Evolutionary conservation across 257 asterid species (phyloP).

Genomic region (Ophiorrhiza pumila): DNA sequence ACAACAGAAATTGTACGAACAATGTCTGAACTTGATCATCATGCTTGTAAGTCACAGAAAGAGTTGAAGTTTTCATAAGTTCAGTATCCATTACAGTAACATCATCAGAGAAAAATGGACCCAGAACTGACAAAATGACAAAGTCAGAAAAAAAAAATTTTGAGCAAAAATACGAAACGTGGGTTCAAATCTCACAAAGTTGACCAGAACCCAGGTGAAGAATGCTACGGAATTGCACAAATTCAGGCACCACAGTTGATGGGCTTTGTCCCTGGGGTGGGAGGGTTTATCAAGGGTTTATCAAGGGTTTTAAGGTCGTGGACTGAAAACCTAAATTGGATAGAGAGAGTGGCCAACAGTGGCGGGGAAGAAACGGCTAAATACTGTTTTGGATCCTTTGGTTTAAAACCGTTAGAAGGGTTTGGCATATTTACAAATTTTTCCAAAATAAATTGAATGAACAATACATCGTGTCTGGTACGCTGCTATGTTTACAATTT

Average conservation of each 20-base stretch:
- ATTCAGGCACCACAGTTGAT: neutral
- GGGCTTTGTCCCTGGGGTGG: neutral
- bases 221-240: neutral
- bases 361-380: neutral
- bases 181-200: neutral
- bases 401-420: too few relatives aligned
- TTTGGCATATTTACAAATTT: too few relatives aligned
- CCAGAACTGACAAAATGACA: neutral
- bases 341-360: neutral
- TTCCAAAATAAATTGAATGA: too few relatives aligned
- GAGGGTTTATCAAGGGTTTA: too few relatives aligned
- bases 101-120: too few relatives aligned
- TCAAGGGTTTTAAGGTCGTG: neutral
- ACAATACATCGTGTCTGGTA: too few relatives aligned
- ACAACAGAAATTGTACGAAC: conserved; percentile 13
- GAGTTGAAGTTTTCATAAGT: too few relatives aligned
- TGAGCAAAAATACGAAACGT: neutral
- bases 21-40: conserved; percentile 27
- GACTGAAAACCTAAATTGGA: too few relatives aligned
- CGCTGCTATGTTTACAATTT: too few relatives aligned
- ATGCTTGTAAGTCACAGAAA: conserved; percentile 21
- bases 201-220: neutral
- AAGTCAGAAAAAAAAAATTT: neutral
- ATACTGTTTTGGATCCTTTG: neutral
- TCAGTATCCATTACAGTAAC: too few relatives aligned